Conservation (phyloP, 2,329 filamentous ascomycete genomes). For the Sporothrix phasma region DNA sequence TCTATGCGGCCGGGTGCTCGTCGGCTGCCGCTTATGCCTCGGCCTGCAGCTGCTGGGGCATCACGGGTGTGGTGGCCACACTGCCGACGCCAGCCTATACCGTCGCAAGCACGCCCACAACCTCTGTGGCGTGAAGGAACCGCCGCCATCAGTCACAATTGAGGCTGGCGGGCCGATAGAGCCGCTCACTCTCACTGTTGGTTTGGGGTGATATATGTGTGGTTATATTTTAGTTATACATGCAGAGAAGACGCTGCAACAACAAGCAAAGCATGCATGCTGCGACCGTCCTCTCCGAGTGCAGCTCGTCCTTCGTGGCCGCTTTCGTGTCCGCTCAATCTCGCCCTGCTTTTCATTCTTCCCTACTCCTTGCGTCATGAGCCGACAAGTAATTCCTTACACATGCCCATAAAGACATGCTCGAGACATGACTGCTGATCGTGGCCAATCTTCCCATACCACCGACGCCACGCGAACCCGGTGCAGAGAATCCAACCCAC, state of each 20-base stretch:
- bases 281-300: not conserved
- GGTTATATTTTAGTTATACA: not conserved
- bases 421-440: not conserved
- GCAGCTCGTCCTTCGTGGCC: not conserved
- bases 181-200: not conserved
- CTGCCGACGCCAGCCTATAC: slow-evolving; percentile 31
- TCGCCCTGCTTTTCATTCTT: not conserved
- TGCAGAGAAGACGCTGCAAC: not conserved
- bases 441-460: not conserved
- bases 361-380: not conserved
- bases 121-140: not conserved
- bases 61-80: slow-evolving; percentile 31
- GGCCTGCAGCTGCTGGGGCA: slow-evolving; percentile 37
- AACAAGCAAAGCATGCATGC: not conserved
- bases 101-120: slow-evolving; percentile 33
- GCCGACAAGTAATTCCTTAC: not conserved
- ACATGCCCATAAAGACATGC: not conserved
- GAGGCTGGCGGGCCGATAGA: not conserved
- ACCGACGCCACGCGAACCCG: not conserved
- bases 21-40: slow-evolving; percentile 29
- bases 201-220: not conserved
- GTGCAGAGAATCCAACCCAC: slow-evolving; percentile 8
- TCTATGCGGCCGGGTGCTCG: slow-evolving; percentile 33
- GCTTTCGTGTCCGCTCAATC: not conserved
- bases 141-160: too few species aligned